Conservation (phyloP, 192 early-diverging fungal species). For the Linnemannia hyalina region DNA sequence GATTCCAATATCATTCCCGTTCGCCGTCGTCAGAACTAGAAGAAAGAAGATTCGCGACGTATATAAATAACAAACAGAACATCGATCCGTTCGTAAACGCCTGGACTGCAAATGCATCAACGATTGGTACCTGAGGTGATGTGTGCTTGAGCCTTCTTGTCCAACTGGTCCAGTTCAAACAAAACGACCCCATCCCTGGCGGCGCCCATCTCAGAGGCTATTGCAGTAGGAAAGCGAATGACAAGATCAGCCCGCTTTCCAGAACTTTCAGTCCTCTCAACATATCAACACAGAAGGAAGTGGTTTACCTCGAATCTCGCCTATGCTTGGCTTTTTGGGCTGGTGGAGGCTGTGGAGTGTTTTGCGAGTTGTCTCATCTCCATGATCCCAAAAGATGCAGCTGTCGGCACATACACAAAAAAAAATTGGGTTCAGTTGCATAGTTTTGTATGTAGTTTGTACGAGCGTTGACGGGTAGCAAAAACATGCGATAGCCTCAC, state of each 20-base stretch:
- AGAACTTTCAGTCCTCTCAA: background rate
- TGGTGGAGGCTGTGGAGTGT: slow-evolving; percentile 4
- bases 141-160: slow-evolving; percentile 16
- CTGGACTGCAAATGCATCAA: background rate
- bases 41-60: background rate
- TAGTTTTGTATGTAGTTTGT: too few relatives aligned
- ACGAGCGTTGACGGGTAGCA: background rate
- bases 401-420: background rate
- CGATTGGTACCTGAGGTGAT: slow-evolving; percentile 14
- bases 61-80: background rate
- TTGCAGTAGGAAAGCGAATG: background rate
- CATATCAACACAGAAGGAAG: too few relatives aligned
- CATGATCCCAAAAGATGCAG: slow-evolving; percentile 24
- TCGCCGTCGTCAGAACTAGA: slow-evolving; percentile 10
- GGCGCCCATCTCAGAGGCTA: slow-evolving; percentile 4
- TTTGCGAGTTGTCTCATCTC: slow-evolving; percentile 2
- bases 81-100: background rate
- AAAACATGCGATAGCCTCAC: background rate
- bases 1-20: slow-evolving; percentile 26
- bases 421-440: background rate
- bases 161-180: slow-evolving; percentile 31
- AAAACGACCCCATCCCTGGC: slow-evolving; percentile 27
- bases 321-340: background rate
- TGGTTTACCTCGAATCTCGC: slow-evolving; percentile 18
- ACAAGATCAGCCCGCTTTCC: background rate